Evolutionary conservation across 1,139 yeast genomes (phyloP), one percentile per base, ranked within the genome.

Genomic region (Pichia sp.): DNA sequence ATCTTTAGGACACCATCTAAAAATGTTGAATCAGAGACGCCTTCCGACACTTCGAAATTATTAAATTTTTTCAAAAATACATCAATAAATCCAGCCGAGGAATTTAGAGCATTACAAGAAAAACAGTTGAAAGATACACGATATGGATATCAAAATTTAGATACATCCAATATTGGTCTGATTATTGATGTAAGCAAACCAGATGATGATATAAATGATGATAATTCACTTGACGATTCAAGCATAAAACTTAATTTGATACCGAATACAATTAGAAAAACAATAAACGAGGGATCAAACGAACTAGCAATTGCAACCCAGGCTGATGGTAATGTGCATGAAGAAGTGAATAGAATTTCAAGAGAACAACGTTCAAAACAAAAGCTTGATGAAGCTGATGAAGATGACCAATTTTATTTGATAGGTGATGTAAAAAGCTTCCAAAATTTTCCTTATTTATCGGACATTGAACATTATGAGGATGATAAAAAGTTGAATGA

Each of bases 241-340:
- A 54, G 55, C 6, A 45, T 54, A 11, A 45, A 46, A 9, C 31
- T 58, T 16, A 56, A 58, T 27, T 41, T 58, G 9, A 47, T 52
- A 32, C 48, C 51, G 16, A 30, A 30, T 16, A 29, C 32, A 6
- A 22, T 9, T 8, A 22, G 43, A 26, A 36, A 12, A 9, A 8
- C 7, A 6, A 22, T 3, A 1, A 8, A 16, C 1, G 41, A 40
- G n/a, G 46, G 42, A n/a, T 40, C 48, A 3, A 33, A 37, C 10
- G 37, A 35, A 12, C n/a, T 20, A 3, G 7, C 5, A 4, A 40
- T 25, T 7, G 24, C 30, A 4, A 48, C 51, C 1, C 60, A 57
- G 37, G 53, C 45, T 4, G 60, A 57, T 40, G 52, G 54, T 2
- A 44, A 53, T 28, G 39, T 54, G 7, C 51, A 55, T 33, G 52